phyloP scores from a whole-genome alignment of 75 land plant species.

The Selaginella tamariscina region DNA sequence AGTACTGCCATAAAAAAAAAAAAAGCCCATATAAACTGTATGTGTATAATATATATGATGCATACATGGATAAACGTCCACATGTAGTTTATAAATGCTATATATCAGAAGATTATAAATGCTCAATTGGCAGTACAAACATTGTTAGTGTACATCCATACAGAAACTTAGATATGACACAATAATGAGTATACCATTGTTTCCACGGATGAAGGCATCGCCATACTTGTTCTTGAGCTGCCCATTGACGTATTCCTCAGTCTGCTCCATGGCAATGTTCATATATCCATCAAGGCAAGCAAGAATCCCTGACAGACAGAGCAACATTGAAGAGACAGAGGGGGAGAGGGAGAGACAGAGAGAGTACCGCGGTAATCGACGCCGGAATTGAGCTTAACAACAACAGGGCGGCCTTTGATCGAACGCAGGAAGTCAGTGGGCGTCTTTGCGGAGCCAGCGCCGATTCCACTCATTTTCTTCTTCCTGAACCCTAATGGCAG shows the following conservation, averaged over 20 bases:
- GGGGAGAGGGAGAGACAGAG: not conserved
- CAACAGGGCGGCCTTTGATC: slow-evolving; percentile 90
- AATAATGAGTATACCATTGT: slow-evolving; percentile 55
- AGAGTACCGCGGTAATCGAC: slow-evolving; percentile 71
- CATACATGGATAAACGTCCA: slow-evolving; percentile 12
- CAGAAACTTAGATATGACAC: not conserved
- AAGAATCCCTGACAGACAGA: slow-evolving; percentile 64
- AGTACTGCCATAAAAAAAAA: slow-evolving; percentile 42
- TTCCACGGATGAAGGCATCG: slow-evolving; percentile 94
- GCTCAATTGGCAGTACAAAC: not conserved
- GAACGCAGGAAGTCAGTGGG: slow-evolving; percentile 93
- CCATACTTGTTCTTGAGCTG: slow-evolving; percentile 97
- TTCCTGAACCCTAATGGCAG: too few species aligned
- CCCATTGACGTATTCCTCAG: slow-evolving; percentile 96
- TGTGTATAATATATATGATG: not conserved
- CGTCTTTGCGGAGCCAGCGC: slow-evolving; percentile 48
- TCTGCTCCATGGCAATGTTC: slow-evolving; percentile 99
- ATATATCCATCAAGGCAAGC: slow-evolving; percentile 95
- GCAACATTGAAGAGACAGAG: not conserved
- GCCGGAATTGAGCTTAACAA: slow-evolving; percentile 92
- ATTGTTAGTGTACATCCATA: not conserved
- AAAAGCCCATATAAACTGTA: not conserved
- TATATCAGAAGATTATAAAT: not conserved
- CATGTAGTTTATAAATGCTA: not conserved
- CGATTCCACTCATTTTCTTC: slow-evolving; percentile 45